A percentile compares a stretch with the other conserved stretches of the same genome.
These are phyloP conservation scores for Plasmodium chabaudi DNA, from an alignment of 169 alveolate species.

Conservation along the genomic window DNA sequence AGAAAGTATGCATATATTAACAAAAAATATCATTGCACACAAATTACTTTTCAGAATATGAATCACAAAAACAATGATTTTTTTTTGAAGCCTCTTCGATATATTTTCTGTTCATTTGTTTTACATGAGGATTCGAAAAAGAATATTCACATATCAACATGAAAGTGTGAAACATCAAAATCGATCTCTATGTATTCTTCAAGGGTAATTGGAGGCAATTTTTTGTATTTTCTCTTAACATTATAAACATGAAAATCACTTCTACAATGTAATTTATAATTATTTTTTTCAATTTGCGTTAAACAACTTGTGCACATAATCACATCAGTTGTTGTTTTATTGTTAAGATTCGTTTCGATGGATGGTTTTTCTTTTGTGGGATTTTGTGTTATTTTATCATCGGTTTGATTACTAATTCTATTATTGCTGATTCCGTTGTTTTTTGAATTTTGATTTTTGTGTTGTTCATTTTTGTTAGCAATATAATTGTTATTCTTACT, in stretches of 20 bases:
- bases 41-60: constrained; percentile 37
- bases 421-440: neutral
- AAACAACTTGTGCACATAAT: constrained; percentile 85
- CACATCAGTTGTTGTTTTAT: constrained; percentile 35
- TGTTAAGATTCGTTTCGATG: neutral
- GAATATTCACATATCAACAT: constrained; percentile 71
- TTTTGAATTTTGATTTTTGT: neutral
- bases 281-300: constrained; percentile 77
- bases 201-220: constrained; percentile 84
- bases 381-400: neutral
- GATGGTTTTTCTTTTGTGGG: neutral
- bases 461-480: neutral
- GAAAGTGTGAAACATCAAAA: constrained; percentile 73
- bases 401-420: neutral
- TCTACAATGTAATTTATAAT: constrained; percentile 83
- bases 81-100: neutral
- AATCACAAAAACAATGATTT: constrained; percentile 28
- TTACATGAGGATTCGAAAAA: neutral
- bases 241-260: constrained; percentile 88
- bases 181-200: constrained; percentile 83
- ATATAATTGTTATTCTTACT: neutral
- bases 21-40: neutral
- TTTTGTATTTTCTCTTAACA: constrained; percentile 84
- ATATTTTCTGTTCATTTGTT: no score
- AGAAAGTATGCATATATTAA: neutral